Base-by-base conservation (phyloP, 2,329 filamentous ascomycete species). In the Aspergillus phoenicis region DNA sequence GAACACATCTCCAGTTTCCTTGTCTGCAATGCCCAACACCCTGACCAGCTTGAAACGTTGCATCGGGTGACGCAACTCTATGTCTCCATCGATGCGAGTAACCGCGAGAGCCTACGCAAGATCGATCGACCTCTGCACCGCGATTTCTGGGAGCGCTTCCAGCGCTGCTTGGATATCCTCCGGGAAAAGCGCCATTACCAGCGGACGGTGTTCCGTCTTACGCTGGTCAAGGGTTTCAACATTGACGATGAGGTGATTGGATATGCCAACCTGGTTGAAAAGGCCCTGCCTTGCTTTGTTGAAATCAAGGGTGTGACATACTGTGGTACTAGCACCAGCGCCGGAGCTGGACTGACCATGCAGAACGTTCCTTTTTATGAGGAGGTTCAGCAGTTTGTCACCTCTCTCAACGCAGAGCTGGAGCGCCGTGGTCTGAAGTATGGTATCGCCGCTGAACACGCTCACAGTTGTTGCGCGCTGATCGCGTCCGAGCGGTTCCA, bases 291-390 rank as follows among this genome's bases (percentile, higher is more conserved):
- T 0, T 94, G 91, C 75, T 97, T 98, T 73, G 87, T 98, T 52
- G 94, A 98, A 80, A 85, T 98, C 76, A 98, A 98, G 81, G 94
- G 94, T 58, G 94, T 98, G 39, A 98, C 94, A 0, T 98, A 95
- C 80, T 98, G 95, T 77, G 95, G 95, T 43, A 98, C 94, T 0
- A 89, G 89, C 7, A 92, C 92, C 0, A 91, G 91, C 8, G 89
- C 90, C 4, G 89, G 89, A 57, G 93, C 92, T 0, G 94, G 94
- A 0, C 82, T 98, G 51, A 95, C 88, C n/a, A 98, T 98, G 94
- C 87, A 91, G 70, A 98, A 98, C 72, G 95, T 98, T 8, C 94
- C 94, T 0, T 98, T 97, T 73, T 98, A 97, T 79, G 89, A 90
- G 75, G 94, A 97, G 77, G 91, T 97, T 2, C 86, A 86, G 38